Base-by-base conservation (phyloP, 495 filamentous ascomycete genomes). In the Lindgomyces ingoldianus region DNA sequence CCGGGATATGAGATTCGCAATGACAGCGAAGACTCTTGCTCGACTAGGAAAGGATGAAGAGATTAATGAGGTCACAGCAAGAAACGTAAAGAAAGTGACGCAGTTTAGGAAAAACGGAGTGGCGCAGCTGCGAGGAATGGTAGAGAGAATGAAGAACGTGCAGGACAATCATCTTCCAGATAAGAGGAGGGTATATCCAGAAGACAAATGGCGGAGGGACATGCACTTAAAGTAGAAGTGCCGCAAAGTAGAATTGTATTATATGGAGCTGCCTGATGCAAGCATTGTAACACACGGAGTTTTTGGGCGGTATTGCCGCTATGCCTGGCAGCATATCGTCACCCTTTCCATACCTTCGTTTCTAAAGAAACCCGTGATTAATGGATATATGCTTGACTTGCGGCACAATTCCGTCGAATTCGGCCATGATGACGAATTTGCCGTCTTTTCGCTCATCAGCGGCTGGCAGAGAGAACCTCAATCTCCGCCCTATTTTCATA, bases 1-100 rank as follows among this genome's bases (percentile, higher is more conserved):
- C 16, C 89, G 87, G 75, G 94, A 98, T 77, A 91, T 96, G 83
- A 88, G 93, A 1, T 98, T 98, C 78, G 88, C 89, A 55, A 85
- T 97, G 81, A 96, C 92, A 16, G 94, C 94, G 3, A 84, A 84
- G 48, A 86, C 89, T 0, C 78, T 98, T 0, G 89, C 87, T 39
- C 81, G 81, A 42, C 79, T 88, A 67, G 78, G 86, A 2, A 62
- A 80, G 0, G 69, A 42, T 74, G 74, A 44, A 8, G 41, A 33
- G 3, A 76, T 89, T 60, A 87, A 84, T 61, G 81, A 89, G 2
- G 74, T 94, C 42, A 97, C 93, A 27, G 76, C 78, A 30, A 81
- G 77, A 75, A 97, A 98, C 76, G 84, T 93, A 21, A 72, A 74
- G 57, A 98, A 98, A 77, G 90, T 96, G n/a, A 95, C 91, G 51